These are phyloP conservation scores for Geranomyces variabilis DNA, from an alignment of 192 early-diverging fungal genomes.

Conservation along the genomic window DNA sequence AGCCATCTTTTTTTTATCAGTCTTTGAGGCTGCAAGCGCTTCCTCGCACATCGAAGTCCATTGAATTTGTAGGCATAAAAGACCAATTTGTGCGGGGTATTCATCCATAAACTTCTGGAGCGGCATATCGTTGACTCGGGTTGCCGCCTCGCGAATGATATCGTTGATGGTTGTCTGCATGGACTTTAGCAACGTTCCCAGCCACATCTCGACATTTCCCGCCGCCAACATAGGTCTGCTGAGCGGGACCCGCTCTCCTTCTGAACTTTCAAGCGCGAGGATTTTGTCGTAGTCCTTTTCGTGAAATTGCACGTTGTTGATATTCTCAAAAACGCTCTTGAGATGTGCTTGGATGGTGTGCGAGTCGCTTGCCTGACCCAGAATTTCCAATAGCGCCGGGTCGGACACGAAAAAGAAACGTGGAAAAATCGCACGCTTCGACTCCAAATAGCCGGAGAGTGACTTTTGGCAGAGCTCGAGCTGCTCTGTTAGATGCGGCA, in stretches of 20 bases:
- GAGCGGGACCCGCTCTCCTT: slow-evolving; percentile 61
- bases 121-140: slow-evolving; percentile 60
- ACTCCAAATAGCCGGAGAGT: slow-evolving; percentile 64
- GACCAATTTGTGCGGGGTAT: slow-evolving; percentile 68
- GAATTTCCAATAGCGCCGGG: slow-evolving; percentile 65
- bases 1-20: slow-evolving; percentile 68
- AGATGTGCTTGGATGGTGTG: slow-evolving; percentile 69
- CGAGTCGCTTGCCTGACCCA: slow-evolving; percentile 67
- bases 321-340: slow-evolving; percentile 65
- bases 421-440: slow-evolving; percentile 67
- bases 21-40: slow-evolving; percentile 56
- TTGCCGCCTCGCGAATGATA: slow-evolving; percentile 60
- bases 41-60: slow-evolving; percentile 67
- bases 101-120: slow-evolving; percentile 68
- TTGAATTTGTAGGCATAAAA: slow-evolving; percentile 64
- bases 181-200: slow-evolving; percentile 59
- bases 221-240: slow-evolving; percentile 61
- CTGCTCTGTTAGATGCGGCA: slow-evolving; percentile 67
- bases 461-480: slow-evolving; percentile 70
- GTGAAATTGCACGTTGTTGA: slow-evolving; percentile 62
- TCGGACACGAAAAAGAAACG: slow-evolving; percentile 70
- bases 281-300: slow-evolving; percentile 74
- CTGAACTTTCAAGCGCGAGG: slow-evolving; percentile 58
- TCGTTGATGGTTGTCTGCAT: slow-evolving; percentile 66
- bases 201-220: slow-evolving; percentile 67